Percentiles rank a stretch among this genome's conserved stretches.
These are phyloP conservation scores for Solanum ossicruentum DNA, from an alignment of 257 asterid species.

Conservation along the genomic window DNA sequence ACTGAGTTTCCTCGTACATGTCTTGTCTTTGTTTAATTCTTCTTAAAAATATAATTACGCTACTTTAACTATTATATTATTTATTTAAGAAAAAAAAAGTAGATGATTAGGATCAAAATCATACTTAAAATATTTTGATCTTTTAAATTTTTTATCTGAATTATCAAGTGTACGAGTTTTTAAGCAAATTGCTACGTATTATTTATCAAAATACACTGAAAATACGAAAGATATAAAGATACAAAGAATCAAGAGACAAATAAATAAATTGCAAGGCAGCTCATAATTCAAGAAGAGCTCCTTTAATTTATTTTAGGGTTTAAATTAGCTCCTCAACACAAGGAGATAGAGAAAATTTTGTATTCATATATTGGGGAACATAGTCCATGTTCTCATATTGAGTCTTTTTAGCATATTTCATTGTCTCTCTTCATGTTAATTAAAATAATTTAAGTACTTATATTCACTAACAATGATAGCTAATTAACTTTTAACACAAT, in stretches of 20 bases:
- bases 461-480: not conserved
- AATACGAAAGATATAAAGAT: not conserved
- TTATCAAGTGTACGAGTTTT: not conserved
- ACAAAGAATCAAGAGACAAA: not conserved
- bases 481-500: not conserved
- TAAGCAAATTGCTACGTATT: not conserved
- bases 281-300: constrained; percentile 25
- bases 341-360: constrained; percentile 37
- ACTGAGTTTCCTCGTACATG: constrained; percentile 44
- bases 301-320: constrained; percentile 21
- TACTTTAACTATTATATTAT: no score
- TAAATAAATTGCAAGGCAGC: constrained; percentile 18
- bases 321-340: constrained; percentile 53
- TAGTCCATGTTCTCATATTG: no score
- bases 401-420: no score
- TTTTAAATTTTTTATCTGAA: not conserved
- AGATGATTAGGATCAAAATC: not conserved
- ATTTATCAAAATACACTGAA: not conserved
- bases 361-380: constrained; percentile 14
- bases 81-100: no score
- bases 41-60: not conserved
- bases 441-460: no score
- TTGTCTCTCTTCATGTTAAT: no score
- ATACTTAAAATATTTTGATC: not conserved
- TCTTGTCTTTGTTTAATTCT: constrained; percentile 9